Conservation (phyloP, 73 alveolate species). For the Paramecium primaurelia region DNA sequence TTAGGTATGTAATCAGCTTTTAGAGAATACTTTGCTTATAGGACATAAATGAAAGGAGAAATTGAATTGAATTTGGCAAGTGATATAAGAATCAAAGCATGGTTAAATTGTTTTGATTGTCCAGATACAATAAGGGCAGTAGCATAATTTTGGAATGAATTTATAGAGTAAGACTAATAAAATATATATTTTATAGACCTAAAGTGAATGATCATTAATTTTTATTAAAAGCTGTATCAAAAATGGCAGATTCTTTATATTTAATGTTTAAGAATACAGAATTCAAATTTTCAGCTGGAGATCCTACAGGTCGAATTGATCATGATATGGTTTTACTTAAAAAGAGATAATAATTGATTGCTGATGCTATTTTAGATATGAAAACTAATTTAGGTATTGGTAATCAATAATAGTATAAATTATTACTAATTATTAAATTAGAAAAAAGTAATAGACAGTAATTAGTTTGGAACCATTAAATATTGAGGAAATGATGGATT, state of each 20-base stretch:
- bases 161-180: not conserved
- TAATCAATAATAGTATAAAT: not conserved
- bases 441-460: not conserved
- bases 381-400: not conserved
- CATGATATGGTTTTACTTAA: not conserved
- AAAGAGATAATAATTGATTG: not conserved
- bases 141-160: constrained; percentile 48
- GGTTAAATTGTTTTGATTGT: constrained; percentile 49
- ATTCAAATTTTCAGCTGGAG: constrained; percentile 19
- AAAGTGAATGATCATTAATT: constrained; percentile 21
- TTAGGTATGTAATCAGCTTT: constrained; percentile 16
- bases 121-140: constrained; percentile 30
- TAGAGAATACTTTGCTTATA: constrained; percentile 52
- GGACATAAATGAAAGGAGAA: constrained; percentile 35
- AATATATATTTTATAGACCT: not conserved
- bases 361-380: not conserved
- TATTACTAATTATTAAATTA: not conserved
- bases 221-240: not conserved
- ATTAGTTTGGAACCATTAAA: constrained; percentile 8
- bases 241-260: constrained; percentile 24
- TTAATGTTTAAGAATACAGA: constrained; percentile 16
- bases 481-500: constrained; percentile 42
- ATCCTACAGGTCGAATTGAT: constrained; percentile 31
- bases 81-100: constrained; percentile 48
- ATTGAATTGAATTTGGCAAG: constrained; percentile 40